Evolutionary conservation across 306 rosid species (phyloP).

Genomic region (Corylus heterophylla): DNA sequence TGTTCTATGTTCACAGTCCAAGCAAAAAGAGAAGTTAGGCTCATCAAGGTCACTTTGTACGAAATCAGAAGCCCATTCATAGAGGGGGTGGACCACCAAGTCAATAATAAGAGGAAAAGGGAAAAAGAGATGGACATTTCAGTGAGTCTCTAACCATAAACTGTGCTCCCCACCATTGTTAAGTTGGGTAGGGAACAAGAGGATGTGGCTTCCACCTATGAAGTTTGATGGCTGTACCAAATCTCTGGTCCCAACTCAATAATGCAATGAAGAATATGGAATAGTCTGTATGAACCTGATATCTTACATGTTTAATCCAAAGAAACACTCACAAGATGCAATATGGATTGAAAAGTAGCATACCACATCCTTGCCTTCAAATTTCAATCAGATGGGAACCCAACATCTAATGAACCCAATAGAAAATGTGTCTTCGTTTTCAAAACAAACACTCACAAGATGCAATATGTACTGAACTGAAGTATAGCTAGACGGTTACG

Average conservation of each 20-base stretch:
- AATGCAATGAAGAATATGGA: slow-evolving; percentile 10
- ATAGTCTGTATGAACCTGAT: neutral
- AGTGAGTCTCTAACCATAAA: slow-evolving; percentile 35
- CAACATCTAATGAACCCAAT: neutral
- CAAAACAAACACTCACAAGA: neutral
- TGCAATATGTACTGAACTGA: neutral
- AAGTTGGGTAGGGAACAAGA: slow-evolving; percentile 34
- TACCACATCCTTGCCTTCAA: neutral
- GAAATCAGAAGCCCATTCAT: slow-evolving; percentile 10
- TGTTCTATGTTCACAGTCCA: slow-evolving; percentile 15
- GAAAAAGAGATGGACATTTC: slow-evolving; percentile 28
- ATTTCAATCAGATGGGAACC: neutral
- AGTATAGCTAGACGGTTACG: neutral
- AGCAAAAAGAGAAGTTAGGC: slow-evolving; percentile 14
- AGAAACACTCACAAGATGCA: neutral
- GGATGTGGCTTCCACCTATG: slow-evolving; percentile 45
- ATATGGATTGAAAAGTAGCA: neutral
- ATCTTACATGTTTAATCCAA: neutral
- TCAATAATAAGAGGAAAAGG: slow-evolving; percentile 33
- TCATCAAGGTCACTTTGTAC: slow-evolving; percentile 10
- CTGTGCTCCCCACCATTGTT: slow-evolving; percentile 29
- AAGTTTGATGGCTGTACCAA: slow-evolving; percentile 30
- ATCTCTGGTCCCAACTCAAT: slow-evolving; percentile 32
- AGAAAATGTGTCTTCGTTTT: neutral
- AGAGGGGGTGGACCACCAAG: slow-evolving; percentile 37